Percentiles rank a stretch among this genome's conserved stretches.
These are phyloP conservation scores for Gymnopus androsaceus DNA, from an alignment of 1,284 basidiomycete species.

Conservation along the genomic window DNA sequence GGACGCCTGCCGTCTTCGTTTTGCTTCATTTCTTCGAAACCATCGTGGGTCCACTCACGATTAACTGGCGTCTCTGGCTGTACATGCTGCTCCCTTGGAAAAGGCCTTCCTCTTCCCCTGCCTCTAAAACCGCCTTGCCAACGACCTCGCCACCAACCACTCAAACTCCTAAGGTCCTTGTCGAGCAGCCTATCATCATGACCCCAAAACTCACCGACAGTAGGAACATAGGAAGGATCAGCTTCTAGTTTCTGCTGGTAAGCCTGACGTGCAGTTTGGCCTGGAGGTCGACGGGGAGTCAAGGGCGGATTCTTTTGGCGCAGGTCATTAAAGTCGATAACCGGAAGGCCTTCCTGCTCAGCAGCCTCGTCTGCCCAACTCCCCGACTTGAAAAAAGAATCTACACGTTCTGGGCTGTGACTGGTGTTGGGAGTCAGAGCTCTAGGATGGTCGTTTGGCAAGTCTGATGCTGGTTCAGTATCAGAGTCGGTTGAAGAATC, in stretches of 20 bases:
- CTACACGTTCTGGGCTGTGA: constrained; percentile 50
- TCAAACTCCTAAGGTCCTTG: constrained; percentile 73
- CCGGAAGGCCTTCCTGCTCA: constrained; percentile 66
- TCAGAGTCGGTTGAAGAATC: constrained; percentile 69
- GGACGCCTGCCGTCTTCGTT: constrained; percentile 54
- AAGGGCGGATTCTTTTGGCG: constrained; percentile 20
- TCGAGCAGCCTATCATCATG: constrained; percentile 84
- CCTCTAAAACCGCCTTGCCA: constrained; percentile 72
- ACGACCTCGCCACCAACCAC: constrained; percentile 80
- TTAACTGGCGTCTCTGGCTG: constrained; percentile 52
- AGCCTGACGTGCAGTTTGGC: constrained; percentile 69
- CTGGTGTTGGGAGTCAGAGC: constrained; percentile 65
- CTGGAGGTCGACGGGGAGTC: constrained; percentile 39
- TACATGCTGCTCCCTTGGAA: constrained; percentile 26
- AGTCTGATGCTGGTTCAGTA: constrained; percentile 61
- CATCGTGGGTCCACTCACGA: constrained; percentile 76
- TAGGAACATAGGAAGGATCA: constrained; percentile 85
- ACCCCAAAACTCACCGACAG: constrained; percentile 88
- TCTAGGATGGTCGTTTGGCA: constrained; percentile 48
- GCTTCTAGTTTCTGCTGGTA: constrained; percentile 76
- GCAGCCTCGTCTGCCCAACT: constrained; percentile 75
- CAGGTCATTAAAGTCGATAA: constrained; percentile 78
- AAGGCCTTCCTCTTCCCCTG: constrained; percentile 37
- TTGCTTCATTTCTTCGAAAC: constrained; percentile 80
- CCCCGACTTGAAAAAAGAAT: constrained; percentile 55